These are phyloP conservation scores for Cyclocybe cylindracea DNA, from an alignment of 768 basidiomycete genomes.

Conservation along the genomic window DNA sequence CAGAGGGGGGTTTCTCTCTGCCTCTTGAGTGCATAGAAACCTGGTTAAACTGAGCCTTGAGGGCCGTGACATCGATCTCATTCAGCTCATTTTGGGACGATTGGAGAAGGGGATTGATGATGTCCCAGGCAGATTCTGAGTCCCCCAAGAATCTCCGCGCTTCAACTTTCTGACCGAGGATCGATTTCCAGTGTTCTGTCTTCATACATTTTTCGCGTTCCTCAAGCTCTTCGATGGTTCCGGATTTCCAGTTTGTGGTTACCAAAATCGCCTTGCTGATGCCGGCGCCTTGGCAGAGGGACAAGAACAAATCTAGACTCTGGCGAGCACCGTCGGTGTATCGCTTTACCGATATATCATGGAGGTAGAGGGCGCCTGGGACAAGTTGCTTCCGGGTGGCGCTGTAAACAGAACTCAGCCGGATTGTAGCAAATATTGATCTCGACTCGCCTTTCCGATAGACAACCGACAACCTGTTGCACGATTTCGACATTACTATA, in stretches of 20 bases:
- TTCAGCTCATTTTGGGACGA: neutral
- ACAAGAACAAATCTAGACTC: slow-evolving; percentile 2
- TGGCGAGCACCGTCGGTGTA: slow-evolving; percentile 1
- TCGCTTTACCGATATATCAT: slow-evolving; percentile 7
- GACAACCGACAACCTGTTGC: neutral
- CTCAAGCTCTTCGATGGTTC: neutral
- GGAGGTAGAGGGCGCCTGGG: slow-evolving; percentile 6
- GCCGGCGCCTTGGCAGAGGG: neutral
- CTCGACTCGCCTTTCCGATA: neutral
- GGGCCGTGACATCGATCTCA: neutral
- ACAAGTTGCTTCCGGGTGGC: neutral
- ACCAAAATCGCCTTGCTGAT: slow-evolving; percentile 1
- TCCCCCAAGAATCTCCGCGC: neutral
- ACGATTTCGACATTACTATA: neutral
- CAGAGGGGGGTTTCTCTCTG: too few relatives aligned
- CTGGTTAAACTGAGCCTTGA: too few relatives aligned
- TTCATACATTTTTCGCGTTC: neutral
- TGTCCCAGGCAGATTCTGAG: neutral
- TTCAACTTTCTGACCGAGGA: neutral
- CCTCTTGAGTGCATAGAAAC: too few relatives aligned
- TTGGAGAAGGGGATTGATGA: neutral
- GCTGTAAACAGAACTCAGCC: neutral
- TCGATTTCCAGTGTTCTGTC: slow-evolving; percentile 1
- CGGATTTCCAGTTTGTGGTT: slow-evolving; percentile 3
- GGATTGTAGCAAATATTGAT: too few relatives aligned